These are phyloP conservation scores for Lachancea quebecensis DNA, from an alignment of 805 yeast genomes.

Conservation along the genomic window DNA sequence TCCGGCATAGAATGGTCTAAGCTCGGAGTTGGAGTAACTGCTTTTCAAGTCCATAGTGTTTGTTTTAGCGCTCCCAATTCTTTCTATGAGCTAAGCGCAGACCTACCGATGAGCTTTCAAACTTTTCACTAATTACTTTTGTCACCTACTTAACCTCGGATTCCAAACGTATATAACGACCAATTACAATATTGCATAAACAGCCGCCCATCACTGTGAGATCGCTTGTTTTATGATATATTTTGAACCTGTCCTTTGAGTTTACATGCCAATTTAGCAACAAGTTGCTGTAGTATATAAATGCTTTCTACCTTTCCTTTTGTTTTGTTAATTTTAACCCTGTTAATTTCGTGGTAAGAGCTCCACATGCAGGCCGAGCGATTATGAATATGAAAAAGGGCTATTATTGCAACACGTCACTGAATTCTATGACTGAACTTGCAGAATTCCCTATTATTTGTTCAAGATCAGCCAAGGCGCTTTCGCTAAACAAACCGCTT, in stretches of 20 bases:
- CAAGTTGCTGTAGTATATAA: no score
- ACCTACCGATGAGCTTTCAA: conserved; percentile 6
- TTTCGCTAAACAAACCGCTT: conserved; percentile 70
- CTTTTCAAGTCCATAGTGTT: conserved; percentile 26
- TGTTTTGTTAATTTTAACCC: no score
- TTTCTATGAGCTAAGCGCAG: neutral
- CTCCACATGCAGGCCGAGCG: neutral
- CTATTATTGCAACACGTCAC: conserved; percentile 6
- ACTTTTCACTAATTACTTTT: conserved; percentile 5
- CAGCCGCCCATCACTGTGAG: no score
- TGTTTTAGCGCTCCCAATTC: neutral
- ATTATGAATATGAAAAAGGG: neutral
- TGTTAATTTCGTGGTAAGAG: neutral
- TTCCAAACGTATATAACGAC: neutral
- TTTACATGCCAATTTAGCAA: no score
- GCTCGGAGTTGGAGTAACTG: conserved; percentile 32
- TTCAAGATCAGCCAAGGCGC: conserved; percentile 67
- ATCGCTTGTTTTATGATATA: no score
- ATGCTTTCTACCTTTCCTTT: no score
- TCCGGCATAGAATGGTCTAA: conserved; percentile 73
- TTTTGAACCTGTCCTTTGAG: no score
- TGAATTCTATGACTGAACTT: conserved; percentile 6
- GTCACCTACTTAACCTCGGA: neutral
- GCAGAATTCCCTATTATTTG: conserved; percentile 34
- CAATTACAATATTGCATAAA: no score